phyloP scores from a whole-genome alignment of 2,329 filamentous ascomycete species.

The Fulvia fulva region DNA sequence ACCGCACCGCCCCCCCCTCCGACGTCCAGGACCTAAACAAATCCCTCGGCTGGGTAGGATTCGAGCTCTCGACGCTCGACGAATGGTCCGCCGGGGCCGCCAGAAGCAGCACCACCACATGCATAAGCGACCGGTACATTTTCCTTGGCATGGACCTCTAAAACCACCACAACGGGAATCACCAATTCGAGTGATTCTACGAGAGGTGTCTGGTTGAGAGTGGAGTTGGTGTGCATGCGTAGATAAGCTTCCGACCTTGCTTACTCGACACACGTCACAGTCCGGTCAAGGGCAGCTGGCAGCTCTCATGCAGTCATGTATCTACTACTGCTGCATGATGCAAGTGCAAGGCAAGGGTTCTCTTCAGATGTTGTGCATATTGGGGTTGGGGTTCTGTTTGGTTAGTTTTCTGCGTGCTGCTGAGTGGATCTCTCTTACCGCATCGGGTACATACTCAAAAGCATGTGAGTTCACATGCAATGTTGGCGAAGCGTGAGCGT shows the following conservation, averaged over 20 bases:
- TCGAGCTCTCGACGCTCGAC: slow-evolving; percentile 75
- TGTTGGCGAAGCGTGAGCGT: background rate
- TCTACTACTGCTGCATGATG: background rate
- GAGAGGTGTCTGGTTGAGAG: background rate
- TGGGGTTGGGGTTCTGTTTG: background rate
- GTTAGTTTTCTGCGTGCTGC: background rate
- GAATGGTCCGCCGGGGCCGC: slow-evolving; percentile 56
- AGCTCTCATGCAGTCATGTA: background rate
- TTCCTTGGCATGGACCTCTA: slow-evolving; percentile 86
- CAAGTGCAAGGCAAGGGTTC: background rate
- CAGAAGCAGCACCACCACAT: too few species aligned
- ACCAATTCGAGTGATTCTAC: background rate
- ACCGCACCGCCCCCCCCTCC: slow-evolving; percentile 63
- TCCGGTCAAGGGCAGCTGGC: background rate
- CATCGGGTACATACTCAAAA: background rate
- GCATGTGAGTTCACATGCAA: background rate
- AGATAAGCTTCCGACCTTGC: slow-evolving; percentile 1
- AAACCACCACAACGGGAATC: slow-evolving; percentile 9
- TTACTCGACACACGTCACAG: slow-evolving; percentile 7
- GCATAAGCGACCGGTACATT: slow-evolving; percentile 72
- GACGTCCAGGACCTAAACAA: slow-evolving; percentile 66
- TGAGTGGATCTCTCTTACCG: background rate
- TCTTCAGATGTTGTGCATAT: background rate
- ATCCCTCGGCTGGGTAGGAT: slow-evolving; percentile 90
- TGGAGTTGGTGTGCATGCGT: background rate